Evolutionary conservation across 495 filamentous ascomycete genomes (phyloP).

Genomic region (Filosporella fistucella): DNA sequence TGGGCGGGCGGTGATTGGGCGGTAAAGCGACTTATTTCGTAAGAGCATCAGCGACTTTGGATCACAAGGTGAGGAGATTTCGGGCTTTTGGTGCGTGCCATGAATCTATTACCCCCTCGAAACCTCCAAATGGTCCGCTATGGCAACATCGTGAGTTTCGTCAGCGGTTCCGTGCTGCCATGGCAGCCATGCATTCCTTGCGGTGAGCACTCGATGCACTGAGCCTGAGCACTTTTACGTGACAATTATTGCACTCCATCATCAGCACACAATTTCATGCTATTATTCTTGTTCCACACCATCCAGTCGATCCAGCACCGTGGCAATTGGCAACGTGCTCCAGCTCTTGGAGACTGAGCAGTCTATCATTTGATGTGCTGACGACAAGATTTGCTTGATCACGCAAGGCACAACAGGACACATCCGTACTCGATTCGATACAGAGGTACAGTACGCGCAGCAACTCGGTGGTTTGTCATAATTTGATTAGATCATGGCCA

Average conservation of each 20-base stretch:
- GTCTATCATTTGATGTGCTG: neutral
- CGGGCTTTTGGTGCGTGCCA: no score
- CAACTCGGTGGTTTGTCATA: no score
- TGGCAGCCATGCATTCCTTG: constrained; percentile 1
- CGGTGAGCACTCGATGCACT: constrained; percentile 9
- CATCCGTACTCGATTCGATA: no score
- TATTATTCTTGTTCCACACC: neutral
- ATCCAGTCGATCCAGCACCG: neutral
- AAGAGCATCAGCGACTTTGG: neutral
- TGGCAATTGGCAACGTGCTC: constrained; percentile 12
- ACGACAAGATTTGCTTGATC: constrained; percentile 11
- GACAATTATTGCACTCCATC: neutral
- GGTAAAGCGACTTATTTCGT: constrained; percentile 8
- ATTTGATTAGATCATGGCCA: no score
- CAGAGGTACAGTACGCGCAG: no score
- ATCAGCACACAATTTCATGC: neutral
- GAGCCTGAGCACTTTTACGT: neutral
- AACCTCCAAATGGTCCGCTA: constrained; percentile 7
- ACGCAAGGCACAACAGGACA: neutral
- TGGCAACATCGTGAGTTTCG: constrained; percentile 9
- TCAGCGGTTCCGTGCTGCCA: constrained; percentile 7
- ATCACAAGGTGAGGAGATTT: neutral
- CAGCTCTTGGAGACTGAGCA: neutral
- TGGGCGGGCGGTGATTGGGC: constrained; percentile 3
- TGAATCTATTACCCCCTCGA: constrained; percentile 15